These are phyloP conservation scores for Penicillium samsonianum DNA, from an alignment of 495 filamentous ascomycete genomes.

Conservation along the genomic window DNA sequence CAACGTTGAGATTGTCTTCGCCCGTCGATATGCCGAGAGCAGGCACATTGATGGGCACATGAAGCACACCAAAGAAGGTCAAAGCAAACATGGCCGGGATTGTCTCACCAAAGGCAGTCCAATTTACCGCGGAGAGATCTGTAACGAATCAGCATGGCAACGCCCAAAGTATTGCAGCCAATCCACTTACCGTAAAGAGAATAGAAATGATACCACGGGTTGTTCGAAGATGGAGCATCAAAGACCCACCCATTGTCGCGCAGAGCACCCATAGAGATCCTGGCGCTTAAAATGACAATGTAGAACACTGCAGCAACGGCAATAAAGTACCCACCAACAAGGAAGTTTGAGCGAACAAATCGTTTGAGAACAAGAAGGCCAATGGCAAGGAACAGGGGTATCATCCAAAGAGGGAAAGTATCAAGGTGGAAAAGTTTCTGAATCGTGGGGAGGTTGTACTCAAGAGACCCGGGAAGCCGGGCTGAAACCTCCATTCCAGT, in stretches of 20 bases:
- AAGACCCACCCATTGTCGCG: conserved; percentile 86
- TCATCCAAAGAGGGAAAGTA: conserved; percentile 78
- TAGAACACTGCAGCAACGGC: conserved; percentile 80
- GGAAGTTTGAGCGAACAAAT: conserved; percentile 73
- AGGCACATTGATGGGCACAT: conserved; percentile 97
- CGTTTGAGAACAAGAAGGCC: conserved; percentile 73
- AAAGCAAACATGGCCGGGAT: conserved; percentile 95
- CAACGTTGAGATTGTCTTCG: conserved; percentile 86
- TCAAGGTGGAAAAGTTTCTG: conserved; percentile 67
- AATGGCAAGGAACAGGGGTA: conserved; percentile 75
- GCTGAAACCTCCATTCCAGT: conserved; percentile 96
- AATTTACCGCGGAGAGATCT: conserved; percentile 77
- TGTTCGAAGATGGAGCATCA: conserved; percentile 73
- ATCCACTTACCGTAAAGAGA: conserved; percentile 75
- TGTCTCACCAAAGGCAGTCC: conserved; percentile 74
- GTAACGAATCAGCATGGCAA: conserved; percentile 14
- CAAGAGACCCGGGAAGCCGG: conserved; percentile 76
- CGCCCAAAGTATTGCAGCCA: neutral
- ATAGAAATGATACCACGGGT: conserved; percentile 97
- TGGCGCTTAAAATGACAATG: conserved; percentile 65
- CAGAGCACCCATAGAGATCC: conserved; percentile 61
- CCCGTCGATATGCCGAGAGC: conserved; percentile 84
- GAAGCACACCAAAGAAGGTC: conserved; percentile 95
- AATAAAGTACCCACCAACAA: conserved; percentile 86
- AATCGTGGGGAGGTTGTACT: conserved; percentile 75